Evolutionary conservation across 345 rosid species (phyloP), one percentile per base, ranked within the genome.

Genomic region (Gossypium australe): DNA sequence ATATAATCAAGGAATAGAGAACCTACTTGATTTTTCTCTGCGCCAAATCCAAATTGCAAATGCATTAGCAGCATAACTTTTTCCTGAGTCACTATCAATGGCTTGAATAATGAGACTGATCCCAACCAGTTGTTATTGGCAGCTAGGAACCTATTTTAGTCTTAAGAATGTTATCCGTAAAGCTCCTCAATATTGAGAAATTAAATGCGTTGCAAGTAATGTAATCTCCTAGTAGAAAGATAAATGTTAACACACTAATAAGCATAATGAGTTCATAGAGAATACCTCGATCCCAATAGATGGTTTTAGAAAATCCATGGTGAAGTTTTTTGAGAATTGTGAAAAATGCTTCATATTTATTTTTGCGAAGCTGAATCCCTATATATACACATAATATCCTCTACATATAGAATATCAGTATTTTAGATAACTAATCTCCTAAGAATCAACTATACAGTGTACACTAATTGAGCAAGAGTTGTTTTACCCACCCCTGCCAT

Each of bases 401-500:
- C 7, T 34, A 4, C 41, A 34, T 34, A 34, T 34, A 34, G 41
- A 34, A 34, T 34, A 34, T 4, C 41, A 34, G 41, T 34, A 34
- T 34, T 34, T 34, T 34, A 34, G 41, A 34, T 34, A 34, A 34
- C 41, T 4, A 34, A 34, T 34, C 41, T 34, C 41, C 41, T 4
- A 34, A 34, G 41, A 34, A 34, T 34, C 41, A 34, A 34, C 41
- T 4, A 4, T 34, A 34, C 41, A 34, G 41, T 34, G 41, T 73
- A 74, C 2, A 77, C 51, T 5, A 66, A 67, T n/a, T 74, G 78
- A 51, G 83, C 73, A 0, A 77, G 68, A 53, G 75, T 77, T 0
- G 80, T 81, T 45, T 81, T 81, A 2, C 83, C 80, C 7, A 81
- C 41, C 1, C 80, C 83, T 9, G 73, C 77, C 77, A 74, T 74